Conservation (phyloP, 2,329 filamentous ascomycete species). For the Plectosphaerella plurivora region DNA sequence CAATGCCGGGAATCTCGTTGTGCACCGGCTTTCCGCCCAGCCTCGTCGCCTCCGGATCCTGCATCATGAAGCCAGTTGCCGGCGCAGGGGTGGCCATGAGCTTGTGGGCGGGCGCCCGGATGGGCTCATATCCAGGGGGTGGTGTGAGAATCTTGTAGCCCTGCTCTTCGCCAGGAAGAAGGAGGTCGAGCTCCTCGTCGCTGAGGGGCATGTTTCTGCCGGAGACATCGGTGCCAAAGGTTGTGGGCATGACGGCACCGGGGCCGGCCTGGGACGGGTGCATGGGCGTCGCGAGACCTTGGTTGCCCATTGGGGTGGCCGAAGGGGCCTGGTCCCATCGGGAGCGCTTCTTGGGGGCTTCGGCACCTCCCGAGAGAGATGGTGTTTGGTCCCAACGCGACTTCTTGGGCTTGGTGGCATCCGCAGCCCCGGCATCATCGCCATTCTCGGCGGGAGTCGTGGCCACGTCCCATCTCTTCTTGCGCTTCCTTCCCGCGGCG, state of each 20-base stretch:
- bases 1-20: slow-evolving; percentile 92
- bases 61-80: slow-evolving; percentile 93
- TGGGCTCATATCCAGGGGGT: slow-evolving; percentile 85
- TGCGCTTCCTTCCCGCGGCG: slow-evolving; percentile 69
- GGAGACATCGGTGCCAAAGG: slow-evolving; percentile 78
- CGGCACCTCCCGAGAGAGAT: slow-evolving; percentile 47
- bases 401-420: slow-evolving; percentile 63
- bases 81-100: slow-evolving; percentile 69
- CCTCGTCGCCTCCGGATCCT: slow-evolving; percentile 82
- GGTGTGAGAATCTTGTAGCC: slow-evolving; percentile 91
- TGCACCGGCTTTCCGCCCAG: slow-evolving; percentile 85
- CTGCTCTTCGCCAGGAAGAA: slow-evolving; percentile 82
- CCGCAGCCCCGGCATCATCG: slow-evolving; percentile 36
- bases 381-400: slow-evolving; percentile 88
- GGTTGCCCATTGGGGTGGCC: slow-evolving; percentile 69
- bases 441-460: slow-evolving; percentile 52
- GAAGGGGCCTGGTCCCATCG: slow-evolving; percentile 90
- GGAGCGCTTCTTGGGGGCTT: slow-evolving; percentile 69
- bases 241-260: slow-evolving; percentile 44
- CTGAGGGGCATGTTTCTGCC: slow-evolving; percentile 77
- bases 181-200: slow-evolving; percentile 88
- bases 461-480: slow-evolving; percentile 89
- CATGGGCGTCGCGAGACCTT: slow-evolving; percentile 73
- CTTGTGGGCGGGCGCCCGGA: slow-evolving; percentile 72
- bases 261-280: slow-evolving; percentile 61